phyloP scores from a whole-genome alignment of 768 basidiomycete genomes.

The Candolleomyces aberdarensis region DNA sequence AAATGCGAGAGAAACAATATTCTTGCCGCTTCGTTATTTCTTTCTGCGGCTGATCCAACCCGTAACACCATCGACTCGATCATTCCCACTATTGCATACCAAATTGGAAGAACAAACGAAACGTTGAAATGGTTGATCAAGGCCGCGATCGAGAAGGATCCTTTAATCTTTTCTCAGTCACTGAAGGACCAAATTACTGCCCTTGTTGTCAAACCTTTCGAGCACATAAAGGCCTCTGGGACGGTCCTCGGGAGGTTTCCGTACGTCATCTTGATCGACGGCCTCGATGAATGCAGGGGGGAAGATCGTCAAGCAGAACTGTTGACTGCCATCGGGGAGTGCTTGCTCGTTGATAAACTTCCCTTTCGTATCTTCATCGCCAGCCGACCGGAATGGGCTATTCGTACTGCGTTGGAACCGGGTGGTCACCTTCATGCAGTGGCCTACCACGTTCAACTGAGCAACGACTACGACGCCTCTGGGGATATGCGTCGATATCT shows the following conservation, averaged over 20 bases:
- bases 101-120: background rate
- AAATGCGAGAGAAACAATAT: background rate
- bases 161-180: background rate
- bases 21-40: background rate
- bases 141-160: background rate
- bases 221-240: background rate
- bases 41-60: background rate
- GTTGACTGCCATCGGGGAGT: background rate
- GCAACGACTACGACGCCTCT: background rate
- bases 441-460: background rate
- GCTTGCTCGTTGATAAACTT: background rate
- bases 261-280: conserved; percentile 1
- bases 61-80: background rate
- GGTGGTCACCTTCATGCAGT: background rate
- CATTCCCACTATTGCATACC: conserved; percentile 5
- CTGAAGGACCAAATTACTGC: background rate
- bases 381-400: background rate
- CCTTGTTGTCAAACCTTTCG: background rate
- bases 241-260: background rate
- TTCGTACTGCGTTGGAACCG: background rate
- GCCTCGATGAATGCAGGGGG: conserved; percentile 1
- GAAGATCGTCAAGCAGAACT: background rate
- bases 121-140: background rate
- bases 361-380: conserved; percentile 2
- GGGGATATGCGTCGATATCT: background rate